These are phyloP conservation scores for Oemleria cerasiformis DNA, from an alignment of 306 rosid species.

Conservation along the genomic window DNA sequence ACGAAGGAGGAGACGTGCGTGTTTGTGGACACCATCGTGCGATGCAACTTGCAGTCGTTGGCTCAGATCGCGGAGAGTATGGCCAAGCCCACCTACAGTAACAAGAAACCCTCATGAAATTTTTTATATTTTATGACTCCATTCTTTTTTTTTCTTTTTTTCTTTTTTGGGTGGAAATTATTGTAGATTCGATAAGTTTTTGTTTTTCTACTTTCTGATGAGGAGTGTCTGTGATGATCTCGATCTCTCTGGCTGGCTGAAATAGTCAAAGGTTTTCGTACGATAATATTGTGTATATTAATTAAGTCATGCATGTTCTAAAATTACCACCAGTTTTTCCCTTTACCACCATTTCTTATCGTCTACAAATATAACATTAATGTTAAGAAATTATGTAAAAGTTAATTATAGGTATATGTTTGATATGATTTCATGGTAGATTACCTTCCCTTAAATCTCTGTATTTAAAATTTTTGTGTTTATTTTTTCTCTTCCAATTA, in stretches of 20 bases:
- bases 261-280: not conserved
- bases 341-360: too few species aligned
- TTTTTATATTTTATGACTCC: not conserved
- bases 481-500: too few species aligned
- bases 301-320: too few species aligned
- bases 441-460: too few species aligned
- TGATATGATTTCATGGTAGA: too few species aligned
- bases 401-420: too few species aligned
- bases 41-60: slow-evolving; percentile 84
- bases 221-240: too few species aligned
- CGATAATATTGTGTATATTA: not conserved
- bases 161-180: not conserved
- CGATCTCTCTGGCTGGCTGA: not conserved
- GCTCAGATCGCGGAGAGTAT: slow-evolving; percentile 77
- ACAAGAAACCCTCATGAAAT: slow-evolving; percentile 1
- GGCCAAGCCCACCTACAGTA: slow-evolving; percentile 18
- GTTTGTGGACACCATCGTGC: slow-evolving; percentile 85
- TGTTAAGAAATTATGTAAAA: too few species aligned
- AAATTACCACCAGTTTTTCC: too few species aligned
- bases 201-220: too few species aligned
- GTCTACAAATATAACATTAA: too few species aligned
- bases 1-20: slow-evolving; percentile 88
- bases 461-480: too few species aligned
- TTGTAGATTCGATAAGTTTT: not conserved
- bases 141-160: not conserved